A percentile compares a stretch with the other conserved stretches of the same genome.
Evolutionary conservation across 768 basidiomycete genomes (phyloP).

Genomic region (Lactarius pseudohatsudake): DNA sequence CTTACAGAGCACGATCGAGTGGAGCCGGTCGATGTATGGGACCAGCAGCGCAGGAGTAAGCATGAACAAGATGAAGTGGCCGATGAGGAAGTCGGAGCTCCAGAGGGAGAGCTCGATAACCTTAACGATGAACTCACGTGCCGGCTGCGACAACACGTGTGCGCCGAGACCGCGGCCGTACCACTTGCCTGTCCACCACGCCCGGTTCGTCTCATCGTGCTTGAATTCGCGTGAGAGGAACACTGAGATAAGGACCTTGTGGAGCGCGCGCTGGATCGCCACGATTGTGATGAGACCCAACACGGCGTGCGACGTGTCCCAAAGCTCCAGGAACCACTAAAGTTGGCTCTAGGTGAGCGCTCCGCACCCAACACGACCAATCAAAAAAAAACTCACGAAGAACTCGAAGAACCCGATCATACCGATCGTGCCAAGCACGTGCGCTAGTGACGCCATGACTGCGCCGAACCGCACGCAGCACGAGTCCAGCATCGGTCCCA

Average conservation of each 20-base stretch:
- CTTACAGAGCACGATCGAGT: slow-evolving; percentile 93
- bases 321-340: slow-evolving; percentile 94
- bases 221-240: slow-evolving; percentile 97
- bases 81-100: slow-evolving; percentile 91
- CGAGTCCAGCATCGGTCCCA: slow-evolving; percentile 84
- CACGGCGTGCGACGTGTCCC: slow-evolving; percentile 96
- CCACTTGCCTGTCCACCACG: slow-evolving; percentile 99
- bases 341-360: not conserved
- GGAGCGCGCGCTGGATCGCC: slow-evolving; percentile 86
- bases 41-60: slow-evolving; percentile 82
- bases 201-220: slow-evolving; percentile 96
- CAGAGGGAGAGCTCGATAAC: slow-evolving; percentile 97
- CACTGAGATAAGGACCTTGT: slow-evolving; percentile 91
- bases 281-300: slow-evolving; percentile 89
- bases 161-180: slow-evolving; percentile 88
- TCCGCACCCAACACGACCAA: not conserved
- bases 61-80: slow-evolving; percentile 81
- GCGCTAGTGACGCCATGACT: slow-evolving; percentile 88
- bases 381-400: slow-evolving; percentile 55
- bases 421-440: slow-evolving; percentile 77
- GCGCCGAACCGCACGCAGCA: slow-evolving; percentile 89
- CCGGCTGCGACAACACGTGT: slow-evolving; percentile 93
- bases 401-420: slow-evolving; percentile 96
- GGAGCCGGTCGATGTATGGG: slow-evolving; percentile 83
- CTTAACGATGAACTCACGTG: slow-evolving; percentile 97